Conservation (phyloP, 345 rosid species). For the Carallia pectinifolia region DNA sequence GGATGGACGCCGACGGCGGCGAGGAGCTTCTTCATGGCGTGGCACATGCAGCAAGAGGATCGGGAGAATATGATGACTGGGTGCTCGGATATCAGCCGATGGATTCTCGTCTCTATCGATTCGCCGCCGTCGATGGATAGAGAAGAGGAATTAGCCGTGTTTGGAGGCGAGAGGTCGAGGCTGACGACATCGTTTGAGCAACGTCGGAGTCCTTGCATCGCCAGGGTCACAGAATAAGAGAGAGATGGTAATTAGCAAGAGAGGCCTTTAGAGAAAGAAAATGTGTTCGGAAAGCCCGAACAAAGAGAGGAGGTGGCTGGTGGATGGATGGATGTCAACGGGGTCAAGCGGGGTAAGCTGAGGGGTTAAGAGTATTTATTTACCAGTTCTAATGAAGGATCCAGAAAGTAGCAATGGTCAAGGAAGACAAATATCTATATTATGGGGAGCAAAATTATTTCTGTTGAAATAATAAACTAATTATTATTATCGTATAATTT, state of each 20-base stretch:
- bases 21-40: slow-evolving; percentile 82
- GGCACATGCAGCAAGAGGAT: slow-evolving; percentile 94
- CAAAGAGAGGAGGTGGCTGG: background rate
- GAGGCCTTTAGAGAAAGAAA: too few species aligned
- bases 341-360: background rate
- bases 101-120: slow-evolving; percentile 68
- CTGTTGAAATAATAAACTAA: too few species aligned
- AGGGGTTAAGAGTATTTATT: background rate
- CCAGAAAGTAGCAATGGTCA: too few species aligned
- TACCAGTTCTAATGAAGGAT: background rate
- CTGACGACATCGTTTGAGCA: slow-evolving; percentile 44
- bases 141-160: slow-evolving; percentile 34
- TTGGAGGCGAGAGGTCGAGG: slow-evolving; percentile 52
- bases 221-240: slow-evolving; percentile 9
- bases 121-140: slow-evolving; percentile 81
- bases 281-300: too few species aligned
- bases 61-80: slow-evolving; percentile 90
- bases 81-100: slow-evolving; percentile 81
- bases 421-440: too few species aligned
- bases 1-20: slow-evolving; percentile 81
- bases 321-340: background rate
- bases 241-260: background rate
- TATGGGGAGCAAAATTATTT: too few species aligned
- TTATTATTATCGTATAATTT: too few species aligned
- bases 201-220: slow-evolving; percentile 72